Evolutionary conservation across 352 stramenopile species (phyloP).

Genomic region (Globisporangium perplexum): DNA sequence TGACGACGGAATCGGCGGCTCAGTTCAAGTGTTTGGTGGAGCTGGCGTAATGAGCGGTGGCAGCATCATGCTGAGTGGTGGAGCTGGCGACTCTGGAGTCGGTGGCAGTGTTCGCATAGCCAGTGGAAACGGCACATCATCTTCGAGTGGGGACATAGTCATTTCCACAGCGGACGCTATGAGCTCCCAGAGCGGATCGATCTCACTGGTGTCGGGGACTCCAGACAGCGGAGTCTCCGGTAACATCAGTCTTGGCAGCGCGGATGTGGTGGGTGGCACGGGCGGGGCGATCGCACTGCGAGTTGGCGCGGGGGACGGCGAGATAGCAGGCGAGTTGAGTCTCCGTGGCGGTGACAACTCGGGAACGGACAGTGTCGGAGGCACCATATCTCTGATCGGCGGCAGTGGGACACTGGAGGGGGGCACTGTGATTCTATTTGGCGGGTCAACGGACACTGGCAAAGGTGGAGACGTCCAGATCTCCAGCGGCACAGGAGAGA

Average conservation of each 20-base stretch:
- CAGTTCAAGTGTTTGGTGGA: constrained; percentile 13
- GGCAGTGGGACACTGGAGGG: constrained; percentile 14
- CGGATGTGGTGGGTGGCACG: constrained; percentile 10
- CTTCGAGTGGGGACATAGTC: constrained; percentile 9
- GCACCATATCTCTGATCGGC: constrained; percentile 12
- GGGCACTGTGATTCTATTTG: constrained; percentile 15
- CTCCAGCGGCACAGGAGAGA: constrained; percentile 18
- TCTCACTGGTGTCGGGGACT: constrained; percentile 14
- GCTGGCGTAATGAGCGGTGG: constrained; percentile 11
- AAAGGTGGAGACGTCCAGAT: constrained; percentile 24
- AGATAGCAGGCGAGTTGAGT: constrained; percentile 10
- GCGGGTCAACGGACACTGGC: constrained; percentile 11
- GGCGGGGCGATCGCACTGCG: constrained; percentile 15
- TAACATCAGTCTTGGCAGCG: constrained; percentile 11
- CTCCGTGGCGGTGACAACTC: constrained; percentile 16
- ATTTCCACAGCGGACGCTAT: constrained; percentile 9
- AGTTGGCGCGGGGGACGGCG: constrained; percentile 14
- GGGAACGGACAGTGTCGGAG: constrained; percentile 10
- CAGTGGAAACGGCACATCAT: constrained; percentile 15
- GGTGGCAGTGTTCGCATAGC: constrained; percentile 19
- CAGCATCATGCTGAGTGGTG: constrained; percentile 12
- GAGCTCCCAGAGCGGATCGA: constrained; percentile 13
- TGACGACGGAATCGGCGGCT: constrained; percentile 11
- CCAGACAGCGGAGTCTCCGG: constrained; percentile 14
- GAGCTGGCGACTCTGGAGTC: constrained; percentile 8